Conservation (phyloP, 2,329 filamentous ascomycete species). For the Xylaria arbuscula region DNA sequence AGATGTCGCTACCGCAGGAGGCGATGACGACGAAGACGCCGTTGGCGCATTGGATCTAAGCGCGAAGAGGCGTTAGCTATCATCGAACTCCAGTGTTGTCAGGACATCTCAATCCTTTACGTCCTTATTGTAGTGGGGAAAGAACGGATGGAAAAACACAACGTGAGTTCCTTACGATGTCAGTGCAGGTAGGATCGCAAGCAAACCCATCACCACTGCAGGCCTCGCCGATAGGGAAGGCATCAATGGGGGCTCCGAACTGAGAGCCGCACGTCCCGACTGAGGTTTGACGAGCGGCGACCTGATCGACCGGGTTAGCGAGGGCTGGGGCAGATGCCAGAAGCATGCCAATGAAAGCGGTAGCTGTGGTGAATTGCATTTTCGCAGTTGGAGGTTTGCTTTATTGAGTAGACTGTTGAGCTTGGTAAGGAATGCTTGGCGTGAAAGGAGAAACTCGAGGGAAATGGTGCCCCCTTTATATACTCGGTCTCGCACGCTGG, state of each 20-base stretch:
- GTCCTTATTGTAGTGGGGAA: background rate
- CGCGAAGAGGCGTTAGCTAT: background rate
- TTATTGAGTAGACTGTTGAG: conserved; percentile 11
- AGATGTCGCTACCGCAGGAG: conserved; percentile 34
- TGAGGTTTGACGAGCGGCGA: conserved; percentile 26
- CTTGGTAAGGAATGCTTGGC: conserved; percentile 14
- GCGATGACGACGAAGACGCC: conserved; percentile 38
- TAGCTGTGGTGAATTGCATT: conserved; percentile 32
- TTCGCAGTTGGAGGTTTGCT: conserved; percentile 14
- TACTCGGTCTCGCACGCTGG: background rate
- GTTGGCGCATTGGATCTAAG: conserved; percentile 39
- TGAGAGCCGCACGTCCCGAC: conserved; percentile 35
- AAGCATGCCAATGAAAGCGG: conserved; percentile 33
- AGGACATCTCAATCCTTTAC: background rate
- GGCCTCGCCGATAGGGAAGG: conserved; percentile 34
- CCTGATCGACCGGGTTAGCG: conserved; percentile 25
- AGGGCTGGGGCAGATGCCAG: conserved; percentile 32
- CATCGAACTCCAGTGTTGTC: background rate
- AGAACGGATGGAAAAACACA: background rate
- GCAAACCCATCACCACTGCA: conserved; percentile 35
- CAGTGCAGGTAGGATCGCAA: conserved; percentile 32
- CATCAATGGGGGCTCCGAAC: conserved; percentile 34
- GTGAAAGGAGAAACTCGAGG: conserved; percentile 3
- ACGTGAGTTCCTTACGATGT: conserved; percentile 31
- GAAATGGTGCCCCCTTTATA: conserved; percentile 20